Evolutionary conservation across 2,329 filamentous ascomycete species (phyloP).

Genomic region (Scytalidium sp.): DNA sequence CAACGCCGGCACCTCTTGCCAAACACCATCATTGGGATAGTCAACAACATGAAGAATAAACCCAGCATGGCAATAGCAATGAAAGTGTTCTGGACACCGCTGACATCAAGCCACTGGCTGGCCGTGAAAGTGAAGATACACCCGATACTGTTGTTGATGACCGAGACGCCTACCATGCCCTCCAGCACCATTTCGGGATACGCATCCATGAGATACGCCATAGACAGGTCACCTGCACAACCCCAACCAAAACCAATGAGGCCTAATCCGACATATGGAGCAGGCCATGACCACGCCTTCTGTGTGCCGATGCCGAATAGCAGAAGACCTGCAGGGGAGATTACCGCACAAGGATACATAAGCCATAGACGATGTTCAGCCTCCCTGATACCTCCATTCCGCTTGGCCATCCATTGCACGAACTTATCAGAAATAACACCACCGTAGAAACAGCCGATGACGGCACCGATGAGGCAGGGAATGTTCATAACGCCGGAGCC

Average conservation of each 20-base stretch:
- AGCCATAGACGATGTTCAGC: conserved; percentile 36
- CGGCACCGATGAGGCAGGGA: conserved; percentile 50
- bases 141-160: conserved; percentile 54
- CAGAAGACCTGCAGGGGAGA: conserved; percentile 35
- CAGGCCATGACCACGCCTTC: conserved; percentile 49
- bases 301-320: conserved; percentile 36
- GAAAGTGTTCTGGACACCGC: conserved; percentile 43
- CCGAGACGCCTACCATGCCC: conserved; percentile 55
- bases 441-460: conserved; percentile 54
- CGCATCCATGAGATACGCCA: conserved; percentile 53
- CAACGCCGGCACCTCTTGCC: conserved; percentile 46
- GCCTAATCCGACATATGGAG: conserved; percentile 51
- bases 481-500: conserved; percentile 56
- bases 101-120: conserved; percentile 45
- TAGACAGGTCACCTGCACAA: conserved; percentile 52
- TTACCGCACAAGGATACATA: conserved; percentile 28
- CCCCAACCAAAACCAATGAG: conserved; percentile 59
- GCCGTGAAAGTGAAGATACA: conserved; percentile 52
- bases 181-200: conserved; percentile 56
- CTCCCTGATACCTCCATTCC: conserved; percentile 31
- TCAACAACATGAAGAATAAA: conserved; percentile 47
- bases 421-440: conserved; percentile 56
- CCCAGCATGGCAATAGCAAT: conserved; percentile 49
- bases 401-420: conserved; percentile 40
- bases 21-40: conserved; percentile 51